Evolutionary conservation across 2,329 filamentous ascomycete species (phyloP).

Genomic region (Fonsecaea multimorphosa): DNA sequence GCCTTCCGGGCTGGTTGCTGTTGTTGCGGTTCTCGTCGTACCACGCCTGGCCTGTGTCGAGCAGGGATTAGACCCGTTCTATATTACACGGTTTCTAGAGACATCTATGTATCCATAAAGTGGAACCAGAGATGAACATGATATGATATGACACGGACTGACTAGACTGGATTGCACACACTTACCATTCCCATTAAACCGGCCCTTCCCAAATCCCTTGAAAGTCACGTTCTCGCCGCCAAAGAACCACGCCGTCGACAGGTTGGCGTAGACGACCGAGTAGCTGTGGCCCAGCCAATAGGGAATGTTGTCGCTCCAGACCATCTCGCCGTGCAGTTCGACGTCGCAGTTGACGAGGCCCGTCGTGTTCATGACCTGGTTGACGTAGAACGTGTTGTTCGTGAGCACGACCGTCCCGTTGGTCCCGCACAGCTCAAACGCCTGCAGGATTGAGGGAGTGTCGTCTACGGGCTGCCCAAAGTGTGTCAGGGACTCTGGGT

Average conservation of each 20-base stretch:
- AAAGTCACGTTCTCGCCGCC: conserved; percentile 71
- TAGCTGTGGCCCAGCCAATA: conserved; percentile 73
- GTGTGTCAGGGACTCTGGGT: conserved; percentile 24
- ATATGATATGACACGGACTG: too few relatives aligned
- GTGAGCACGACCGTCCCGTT: conserved; percentile 68
- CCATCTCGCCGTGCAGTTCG: conserved; percentile 65
- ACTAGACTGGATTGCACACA: not conserved
- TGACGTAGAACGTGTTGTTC: conserved; percentile 47
- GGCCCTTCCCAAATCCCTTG: conserved; percentile 64
- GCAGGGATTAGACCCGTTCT: not conserved
- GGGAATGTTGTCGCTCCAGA: conserved; percentile 69
- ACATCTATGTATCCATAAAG: too few relatives aligned
- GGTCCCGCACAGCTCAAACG: conserved; percentile 65
- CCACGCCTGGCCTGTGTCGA: conserved; percentile 59
- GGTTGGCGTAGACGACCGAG: conserved; percentile 69
- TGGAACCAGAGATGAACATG: too few relatives aligned
- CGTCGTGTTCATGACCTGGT: conserved; percentile 31
- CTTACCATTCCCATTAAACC: conserved; percentile 64
- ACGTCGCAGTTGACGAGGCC: conserved; percentile 25
- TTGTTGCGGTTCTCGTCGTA: conserved; percentile 29
- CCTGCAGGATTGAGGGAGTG: conserved; percentile 59
- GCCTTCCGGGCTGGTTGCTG: conserved; percentile 25
- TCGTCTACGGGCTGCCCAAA: conserved; percentile 50
- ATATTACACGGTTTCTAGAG: too few relatives aligned
- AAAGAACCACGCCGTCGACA: conserved; percentile 70